Conservation (phyloP, 177 flowering plant genomes). For the Vitis hybrid region DNA sequence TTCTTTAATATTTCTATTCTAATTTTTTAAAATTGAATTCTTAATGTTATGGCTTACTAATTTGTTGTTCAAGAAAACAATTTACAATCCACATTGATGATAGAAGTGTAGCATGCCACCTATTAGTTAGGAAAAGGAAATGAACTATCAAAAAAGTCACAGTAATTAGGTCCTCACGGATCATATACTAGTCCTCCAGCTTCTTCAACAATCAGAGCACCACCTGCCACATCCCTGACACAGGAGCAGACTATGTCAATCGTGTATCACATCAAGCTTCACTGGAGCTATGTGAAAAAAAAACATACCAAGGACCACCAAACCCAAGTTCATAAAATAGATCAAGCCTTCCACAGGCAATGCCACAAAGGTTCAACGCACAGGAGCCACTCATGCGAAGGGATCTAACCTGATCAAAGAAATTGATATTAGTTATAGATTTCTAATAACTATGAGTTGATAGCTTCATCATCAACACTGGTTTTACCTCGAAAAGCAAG, state of each 20-base stretch:
- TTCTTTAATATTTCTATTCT: not conserved
- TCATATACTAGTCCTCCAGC: conserved; percentile 94
- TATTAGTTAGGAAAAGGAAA: too few species aligned
- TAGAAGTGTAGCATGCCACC: too few species aligned
- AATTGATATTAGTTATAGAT: not conserved
- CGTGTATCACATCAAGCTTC: not conserved
- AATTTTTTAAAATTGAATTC: not conserved
- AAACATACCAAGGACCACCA: conserved; percentile 92
- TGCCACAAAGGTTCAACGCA: conserved; percentile 86
- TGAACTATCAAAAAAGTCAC: too few species aligned
- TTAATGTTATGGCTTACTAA: not conserved
- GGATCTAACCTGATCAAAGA: conserved; percentile 71
- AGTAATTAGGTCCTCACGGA: conserved; percentile 64
- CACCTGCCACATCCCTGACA: conserved; percentile 96
- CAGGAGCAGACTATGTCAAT: conserved; percentile 7
- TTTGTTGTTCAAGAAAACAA: too few species aligned
- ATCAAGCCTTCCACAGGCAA: conserved; percentile 94
- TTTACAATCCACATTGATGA: too few species aligned
- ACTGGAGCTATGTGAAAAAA: not conserved
- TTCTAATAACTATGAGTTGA: not conserved
- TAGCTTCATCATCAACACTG: not conserved
- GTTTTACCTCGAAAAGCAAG: conserved; percentile 71
- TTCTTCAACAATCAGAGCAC: conserved; percentile 86
- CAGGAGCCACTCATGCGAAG: conserved; percentile 91
- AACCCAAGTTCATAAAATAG: conserved; percentile 71